Percentiles rank a stretch among this genome's conserved stretches.
phyloP scores from a whole-genome alignment of 2,329 filamentous ascomycete genomes.

The Sarocladium strictum region DNA sequence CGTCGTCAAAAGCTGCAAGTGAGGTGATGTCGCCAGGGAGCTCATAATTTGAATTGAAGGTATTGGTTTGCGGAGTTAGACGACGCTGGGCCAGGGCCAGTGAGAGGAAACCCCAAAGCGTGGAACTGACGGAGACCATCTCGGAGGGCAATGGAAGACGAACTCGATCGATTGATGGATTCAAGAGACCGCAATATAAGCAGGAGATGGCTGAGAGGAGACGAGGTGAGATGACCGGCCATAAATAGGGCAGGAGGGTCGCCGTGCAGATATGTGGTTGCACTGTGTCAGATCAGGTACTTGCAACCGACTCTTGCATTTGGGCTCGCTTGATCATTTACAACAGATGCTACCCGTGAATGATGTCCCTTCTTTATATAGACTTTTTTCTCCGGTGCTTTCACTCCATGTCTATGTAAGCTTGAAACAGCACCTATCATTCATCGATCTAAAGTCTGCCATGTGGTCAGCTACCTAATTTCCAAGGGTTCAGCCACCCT shows the following conservation, averaged over 20 bases:
- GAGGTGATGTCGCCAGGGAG: constrained; percentile 20
- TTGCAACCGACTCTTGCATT: not conserved
- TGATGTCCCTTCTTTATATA: not conserved
- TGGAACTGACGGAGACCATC: not conserved
- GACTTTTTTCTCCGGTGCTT: too few relatives aligned
- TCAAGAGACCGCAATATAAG: too few relatives aligned
- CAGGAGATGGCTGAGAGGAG: too few relatives aligned
- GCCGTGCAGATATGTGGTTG: not conserved
- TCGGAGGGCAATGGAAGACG: not conserved
- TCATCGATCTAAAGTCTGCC: too few relatives aligned
- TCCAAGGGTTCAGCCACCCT: not conserved
- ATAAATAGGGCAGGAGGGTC: not conserved
- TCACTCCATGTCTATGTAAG: too few relatives aligned
- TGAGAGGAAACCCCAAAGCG: not conserved
- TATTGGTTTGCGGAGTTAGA: constrained; percentile 11
- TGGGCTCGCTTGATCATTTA: too few relatives aligned
- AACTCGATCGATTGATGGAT: not conserved
- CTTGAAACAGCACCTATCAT: not conserved
- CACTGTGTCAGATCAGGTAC: not conserved
- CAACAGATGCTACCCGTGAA: not conserved
- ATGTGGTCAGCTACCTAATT: too few relatives aligned
- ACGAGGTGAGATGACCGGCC: too few relatives aligned
- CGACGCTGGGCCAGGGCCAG: not conserved
- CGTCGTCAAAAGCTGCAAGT: constrained; percentile 15
- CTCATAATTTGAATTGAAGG: constrained; percentile 24